A percentile compares a stretch with the other conserved stretches of the same genome.
Conservation (phyloP, 371 early-diverging fungal genomes). For the Mortierella sp. region DNA sequence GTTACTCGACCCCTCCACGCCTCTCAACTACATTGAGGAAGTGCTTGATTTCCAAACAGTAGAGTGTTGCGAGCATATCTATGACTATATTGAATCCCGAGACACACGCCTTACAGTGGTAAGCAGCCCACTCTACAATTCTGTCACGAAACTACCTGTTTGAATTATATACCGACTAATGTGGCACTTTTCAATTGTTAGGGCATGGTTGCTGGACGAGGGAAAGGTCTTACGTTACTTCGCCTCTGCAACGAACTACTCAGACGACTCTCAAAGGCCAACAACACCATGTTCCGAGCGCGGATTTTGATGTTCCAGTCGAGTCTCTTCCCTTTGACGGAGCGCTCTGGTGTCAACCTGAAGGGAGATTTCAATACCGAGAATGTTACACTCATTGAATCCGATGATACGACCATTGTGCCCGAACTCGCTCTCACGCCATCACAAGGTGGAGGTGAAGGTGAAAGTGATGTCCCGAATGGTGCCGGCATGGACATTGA, state of each 20-base stretch:
- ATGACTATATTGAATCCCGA: slow-evolving; percentile 74
- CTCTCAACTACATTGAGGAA: slow-evolving; percentile 72
- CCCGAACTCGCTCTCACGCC: slow-evolving; percentile 29
- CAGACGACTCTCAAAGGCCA: slow-evolving; percentile 81
- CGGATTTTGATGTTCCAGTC: slow-evolving; percentile 86
- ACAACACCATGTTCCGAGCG: slow-evolving; percentile 83
- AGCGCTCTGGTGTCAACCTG: slow-evolving; percentile 87
- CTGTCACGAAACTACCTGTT: neutral
- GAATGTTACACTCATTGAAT: slow-evolving; percentile 67
- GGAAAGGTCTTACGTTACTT: slow-evolving; percentile 84
- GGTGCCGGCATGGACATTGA: slow-evolving; percentile 54
- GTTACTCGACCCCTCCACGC: slow-evolving; percentile 58
- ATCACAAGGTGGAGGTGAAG: slow-evolving; percentile 52
- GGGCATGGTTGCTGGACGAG: slow-evolving; percentile 77
- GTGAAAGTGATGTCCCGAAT: slow-evolving; percentile 36
- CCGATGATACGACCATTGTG: slow-evolving; percentile 53
- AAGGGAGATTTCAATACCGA: slow-evolving; percentile 84
- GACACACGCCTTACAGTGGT: slow-evolving; percentile 66
- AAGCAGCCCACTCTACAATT: neutral
- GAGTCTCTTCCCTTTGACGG: slow-evolving; percentile 80
- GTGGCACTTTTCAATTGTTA: slow-evolving; percentile 21
- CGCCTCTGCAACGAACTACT: slow-evolving; percentile 87
- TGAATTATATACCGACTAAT: neutral
- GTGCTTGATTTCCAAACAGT: slow-evolving; percentile 74
- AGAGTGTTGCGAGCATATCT: slow-evolving; percentile 64